Evolutionary conservation across 2,329 filamentous ascomycete genomes (phyloP).

Genomic region (Chrysoporthe cubensis): DNA sequence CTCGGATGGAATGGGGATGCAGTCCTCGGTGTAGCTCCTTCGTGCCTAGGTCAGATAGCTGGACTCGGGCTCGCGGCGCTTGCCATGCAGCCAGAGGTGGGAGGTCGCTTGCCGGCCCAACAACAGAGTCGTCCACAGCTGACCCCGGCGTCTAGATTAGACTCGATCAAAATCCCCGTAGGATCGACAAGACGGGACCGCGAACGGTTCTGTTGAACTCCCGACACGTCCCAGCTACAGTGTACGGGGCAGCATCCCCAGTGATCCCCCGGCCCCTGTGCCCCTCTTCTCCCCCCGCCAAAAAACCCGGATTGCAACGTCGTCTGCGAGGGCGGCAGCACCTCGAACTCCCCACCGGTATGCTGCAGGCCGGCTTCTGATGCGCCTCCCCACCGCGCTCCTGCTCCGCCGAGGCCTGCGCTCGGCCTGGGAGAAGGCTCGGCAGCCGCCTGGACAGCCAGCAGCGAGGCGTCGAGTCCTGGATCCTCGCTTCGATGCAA

Average conservation of each 20-base stretch:
- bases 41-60: background rate
- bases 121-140: background rate
- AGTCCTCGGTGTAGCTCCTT: background rate
- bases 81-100: background rate
- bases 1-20: too few relatives aligned
- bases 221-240: background rate
- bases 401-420: background rate
- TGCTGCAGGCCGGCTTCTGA: background rate
- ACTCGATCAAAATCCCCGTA: conserved; percentile 1
- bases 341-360: conserved; percentile 5
- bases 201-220: background rate
- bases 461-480: conserved; percentile 8
- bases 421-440: background rate
- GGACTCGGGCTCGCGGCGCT: background rate
- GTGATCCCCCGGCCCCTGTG: background rate
- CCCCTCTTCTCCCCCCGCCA: background rate
- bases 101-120: background rate
- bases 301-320: conserved; percentile 2
- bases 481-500: background rate
- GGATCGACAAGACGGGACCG: conserved; percentile 1
- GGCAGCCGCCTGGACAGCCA: background rate
- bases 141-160: background rate
- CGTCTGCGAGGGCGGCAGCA: background rate
- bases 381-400: background rate
- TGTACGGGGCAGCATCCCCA: background rate